Percentiles rank a stretch among this genome's conserved stretches.
Conservation (phyloP, 1,139 yeast genomes). For the Suhomyces kunorum region DNA sequence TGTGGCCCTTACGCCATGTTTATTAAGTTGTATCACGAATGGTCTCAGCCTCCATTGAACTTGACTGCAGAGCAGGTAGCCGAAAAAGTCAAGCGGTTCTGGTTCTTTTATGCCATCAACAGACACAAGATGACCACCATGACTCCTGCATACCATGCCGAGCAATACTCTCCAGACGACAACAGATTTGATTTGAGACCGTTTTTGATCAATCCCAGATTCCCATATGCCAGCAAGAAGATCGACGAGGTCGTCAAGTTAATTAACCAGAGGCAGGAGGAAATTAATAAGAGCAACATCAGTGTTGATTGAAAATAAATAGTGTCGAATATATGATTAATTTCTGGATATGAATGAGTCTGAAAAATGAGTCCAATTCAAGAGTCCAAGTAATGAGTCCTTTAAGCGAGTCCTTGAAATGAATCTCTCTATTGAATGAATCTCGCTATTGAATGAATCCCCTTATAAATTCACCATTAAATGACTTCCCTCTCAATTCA, state of each 20-base stretch:
- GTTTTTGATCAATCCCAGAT: conserved; percentile 86
- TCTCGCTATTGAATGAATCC: too few relatives aligned
- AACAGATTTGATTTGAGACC: conserved; percentile 95
- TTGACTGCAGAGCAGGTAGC: conserved; percentile 84
- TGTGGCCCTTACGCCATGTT: conserved; percentile 98
- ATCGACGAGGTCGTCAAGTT: conserved; percentile 72
- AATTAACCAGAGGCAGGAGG: conserved; percentile 43
- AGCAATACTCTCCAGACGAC: conserved; percentile 96
- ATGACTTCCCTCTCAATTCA: too few relatives aligned
- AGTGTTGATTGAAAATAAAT: conserved; percentile 16
- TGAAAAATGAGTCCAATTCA: too few relatives aligned
- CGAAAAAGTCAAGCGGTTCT: conserved; percentile 86
- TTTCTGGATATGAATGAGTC: too few relatives aligned
- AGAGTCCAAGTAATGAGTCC: too few relatives aligned
- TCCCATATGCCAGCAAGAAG: conserved; percentile 85
- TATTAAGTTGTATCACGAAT: conserved; percentile 80
- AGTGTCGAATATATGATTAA: background rate
- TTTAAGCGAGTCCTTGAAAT: too few relatives aligned
- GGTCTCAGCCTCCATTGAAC: conserved; percentile 72
- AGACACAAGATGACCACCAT: conserved; percentile 96
- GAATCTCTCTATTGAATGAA: too few relatives aligned
- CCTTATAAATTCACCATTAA: too few relatives aligned
- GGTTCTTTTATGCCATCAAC: conserved; percentile 90
- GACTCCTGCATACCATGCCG: conserved; percentile 97
- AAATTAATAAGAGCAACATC: conserved; percentile 21